Percentiles rank a stretch among this genome's conserved stretches.
Evolutionary conservation across 2,329 filamentous ascomycete genomes (phyloP).

Genomic region (Penicillium palitans): DNA sequence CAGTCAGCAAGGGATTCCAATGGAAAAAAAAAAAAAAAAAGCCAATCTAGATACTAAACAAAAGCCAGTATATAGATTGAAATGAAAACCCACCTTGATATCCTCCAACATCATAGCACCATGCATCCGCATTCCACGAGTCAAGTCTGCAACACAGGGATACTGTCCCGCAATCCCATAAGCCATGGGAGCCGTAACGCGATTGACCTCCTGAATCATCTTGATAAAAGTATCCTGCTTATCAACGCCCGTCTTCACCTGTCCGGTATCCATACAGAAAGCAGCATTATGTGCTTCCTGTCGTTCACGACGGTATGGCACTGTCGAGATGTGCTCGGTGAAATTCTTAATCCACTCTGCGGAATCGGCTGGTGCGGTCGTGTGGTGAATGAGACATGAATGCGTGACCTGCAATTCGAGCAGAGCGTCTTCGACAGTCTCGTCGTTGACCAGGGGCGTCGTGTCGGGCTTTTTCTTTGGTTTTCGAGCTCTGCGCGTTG

Average conservation of each 20-base stretch:
- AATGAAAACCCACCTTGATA: constrained; percentile 46
- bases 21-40: background rate
- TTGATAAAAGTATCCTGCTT: constrained; percentile 66
- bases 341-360: constrained; percentile 72
- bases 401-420: constrained; percentile 69
- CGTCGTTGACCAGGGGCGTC: constrained; percentile 62
- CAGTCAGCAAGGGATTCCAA: background rate
- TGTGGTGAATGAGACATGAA: constrained; percentile 69
- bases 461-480: constrained; percentile 43
- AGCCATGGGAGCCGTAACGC: constrained; percentile 71
- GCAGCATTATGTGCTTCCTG: constrained; percentile 52
- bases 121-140: constrained; percentile 57
- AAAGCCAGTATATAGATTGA: background rate
- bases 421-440: constrained; percentile 68
- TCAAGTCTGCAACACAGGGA: constrained; percentile 57
- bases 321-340: constrained; percentile 75
- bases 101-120: constrained; percentile 65
- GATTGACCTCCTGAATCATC: constrained; percentile 73
- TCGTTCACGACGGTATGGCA: constrained; percentile 63
- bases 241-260: constrained; percentile 69
- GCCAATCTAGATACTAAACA: background rate
- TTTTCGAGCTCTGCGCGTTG: constrained; percentile 30
- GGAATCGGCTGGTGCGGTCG: constrained; percentile 59
- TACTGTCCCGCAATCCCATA: constrained; percentile 67
- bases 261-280: constrained; percentile 78